Evolutionary conservation across 805 yeast species (phyloP).

Genomic region (Debaryomyces prosopidis): DNA sequence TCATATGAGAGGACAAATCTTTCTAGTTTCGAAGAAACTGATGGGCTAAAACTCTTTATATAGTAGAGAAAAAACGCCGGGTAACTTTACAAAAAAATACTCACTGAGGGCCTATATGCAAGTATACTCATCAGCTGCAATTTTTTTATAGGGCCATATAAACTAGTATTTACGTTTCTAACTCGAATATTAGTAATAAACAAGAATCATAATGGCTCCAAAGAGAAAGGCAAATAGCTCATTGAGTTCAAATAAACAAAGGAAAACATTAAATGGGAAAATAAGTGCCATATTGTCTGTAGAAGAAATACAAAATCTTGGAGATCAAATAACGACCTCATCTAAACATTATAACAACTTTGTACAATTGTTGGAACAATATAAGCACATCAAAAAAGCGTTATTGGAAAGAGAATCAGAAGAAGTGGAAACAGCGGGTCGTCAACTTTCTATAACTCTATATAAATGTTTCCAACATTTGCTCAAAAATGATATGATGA

Average conservation of each 20-base stretch:
- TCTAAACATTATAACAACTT: constrained; percentile 55
- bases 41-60: constrained; percentile 11
- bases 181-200: neutral
- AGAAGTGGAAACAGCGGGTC: constrained; percentile 29
- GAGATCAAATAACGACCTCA: constrained; percentile 37
- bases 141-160: constrained; percentile 1
- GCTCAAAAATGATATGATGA: constrained; percentile 42
- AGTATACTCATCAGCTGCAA: constrained; percentile 7
- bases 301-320: constrained; percentile 22
- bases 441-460: constrained; percentile 44
- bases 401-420: constrained; percentile 19
- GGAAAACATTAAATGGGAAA: neutral
- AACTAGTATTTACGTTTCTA: neutral
- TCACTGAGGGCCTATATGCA: neutral
- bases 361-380: constrained; percentile 44
- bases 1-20: constrained; percentile 40
- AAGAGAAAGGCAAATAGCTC: constrained; percentile 20
- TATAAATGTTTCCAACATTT: constrained; percentile 51
- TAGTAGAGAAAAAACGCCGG: constrained; percentile 10
- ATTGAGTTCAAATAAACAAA: neutral
- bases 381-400: constrained; percentile 21
- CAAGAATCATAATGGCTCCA: constrained; percentile 16
- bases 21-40: neutral
- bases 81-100: constrained; percentile 8
- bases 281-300: constrained; percentile 10